Evolutionary conservation across 495 filamentous ascomycete genomes (phyloP), one percentile per base, ranked within the genome.

Genomic region (Bacidia rubella): DNA sequence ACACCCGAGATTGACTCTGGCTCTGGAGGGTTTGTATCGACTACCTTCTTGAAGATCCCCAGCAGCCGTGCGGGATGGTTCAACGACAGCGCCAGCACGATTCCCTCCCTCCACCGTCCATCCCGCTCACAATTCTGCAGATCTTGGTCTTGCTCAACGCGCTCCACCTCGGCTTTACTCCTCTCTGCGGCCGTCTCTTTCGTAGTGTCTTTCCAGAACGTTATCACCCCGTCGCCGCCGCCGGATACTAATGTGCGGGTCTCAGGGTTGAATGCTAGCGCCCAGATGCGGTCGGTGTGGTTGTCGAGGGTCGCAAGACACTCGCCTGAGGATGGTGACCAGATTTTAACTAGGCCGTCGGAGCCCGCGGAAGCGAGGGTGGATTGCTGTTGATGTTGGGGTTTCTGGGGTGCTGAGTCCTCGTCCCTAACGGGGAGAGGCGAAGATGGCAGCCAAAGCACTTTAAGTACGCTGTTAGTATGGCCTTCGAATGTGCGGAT

Each of bases 271-370:
- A 77, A 74, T 23, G 85, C 77, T 0, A 94, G 73, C 1, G 87
- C 86, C 86, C 87, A 92, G 25, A 97, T 89, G 46, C 93, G 78
- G 64, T 97, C 92, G 55, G 82, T 82, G 67, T 99, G 92, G 67
- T 96, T 96, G 66, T 99, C 93, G 11, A 99, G 73, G 3, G 92
- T 97, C 53, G 81, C 79, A 43, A 85, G 84, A 2, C 78, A 74
- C 66, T 97, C 92, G n/a, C 89, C 87, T 10, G 66, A 74, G 54
- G 72, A 69, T 7, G 83, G 81, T 54, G 92, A 85, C 92, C 92
- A 99, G 47, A 97, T 74, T 66, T 97, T 99, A 44, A 99, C 87
- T 4, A 99, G 72, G n/a, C 89, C 89, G 67, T 99, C 92, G 42
- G 88, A 90, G 27, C 86, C 93, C 5, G 93, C 89, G 53, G 81